These are phyloP conservation scores for Cladosporium sp. DNA, from an alignment of 2,329 filamentous ascomycete genomes.

Conservation along the genomic window DNA sequence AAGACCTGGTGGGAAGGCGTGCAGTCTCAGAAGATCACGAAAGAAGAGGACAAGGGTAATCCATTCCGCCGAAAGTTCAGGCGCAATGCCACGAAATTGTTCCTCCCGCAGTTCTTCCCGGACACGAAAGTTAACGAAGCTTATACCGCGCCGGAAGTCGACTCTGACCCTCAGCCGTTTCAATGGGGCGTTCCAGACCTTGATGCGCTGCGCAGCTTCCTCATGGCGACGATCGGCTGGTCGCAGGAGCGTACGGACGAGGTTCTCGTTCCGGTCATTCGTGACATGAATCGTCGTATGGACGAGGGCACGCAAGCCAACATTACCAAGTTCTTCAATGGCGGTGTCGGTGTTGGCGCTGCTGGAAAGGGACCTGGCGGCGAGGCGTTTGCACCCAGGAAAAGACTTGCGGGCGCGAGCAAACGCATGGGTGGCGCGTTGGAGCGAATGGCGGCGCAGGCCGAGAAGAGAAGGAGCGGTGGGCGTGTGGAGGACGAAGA, in stretches of 20 bases:
- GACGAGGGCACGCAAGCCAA: slow-evolving; percentile 92
- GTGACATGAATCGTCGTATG: slow-evolving; percentile 88
- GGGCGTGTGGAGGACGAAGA: slow-evolving; percentile 18
- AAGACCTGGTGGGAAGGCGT: slow-evolving; percentile 83
- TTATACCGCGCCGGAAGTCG: slow-evolving; percentile 84
- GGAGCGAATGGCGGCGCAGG: slow-evolving; percentile 62
- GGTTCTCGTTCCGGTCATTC: slow-evolving; percentile 89
- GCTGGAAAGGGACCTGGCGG: slow-evolving; percentile 36
- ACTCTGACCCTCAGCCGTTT: slow-evolving; percentile 73
- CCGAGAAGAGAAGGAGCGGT: slow-evolving; percentile 33
- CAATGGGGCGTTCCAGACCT: slow-evolving; percentile 96
- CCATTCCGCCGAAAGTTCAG: slow-evolving; percentile 84
- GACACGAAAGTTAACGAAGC: slow-evolving; percentile 75
- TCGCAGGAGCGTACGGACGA: slow-evolving; percentile 88
- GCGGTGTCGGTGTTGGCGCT: slow-evolving; percentile 67
- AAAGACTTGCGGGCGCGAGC: slow-evolving; percentile 60
- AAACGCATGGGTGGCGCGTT: slow-evolving; percentile 78
- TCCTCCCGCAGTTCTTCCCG: slow-evolving; percentile 79
- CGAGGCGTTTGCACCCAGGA: slow-evolving; percentile 70
- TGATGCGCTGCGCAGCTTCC: slow-evolving; percentile 75
- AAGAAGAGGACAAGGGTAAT: slow-evolving; percentile 55
- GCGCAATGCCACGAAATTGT: slow-evolving; percentile 80
- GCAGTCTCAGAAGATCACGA: slow-evolving; percentile 65
- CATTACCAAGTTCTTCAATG: slow-evolving; percentile 89
- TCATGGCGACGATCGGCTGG: slow-evolving; percentile 95